A percentile compares a stretch with the other conserved stretches of the same genome.
Conservation (phyloP, 2,329 filamentous ascomycete species). For the Colletotrichum higginsianum region DNA sequence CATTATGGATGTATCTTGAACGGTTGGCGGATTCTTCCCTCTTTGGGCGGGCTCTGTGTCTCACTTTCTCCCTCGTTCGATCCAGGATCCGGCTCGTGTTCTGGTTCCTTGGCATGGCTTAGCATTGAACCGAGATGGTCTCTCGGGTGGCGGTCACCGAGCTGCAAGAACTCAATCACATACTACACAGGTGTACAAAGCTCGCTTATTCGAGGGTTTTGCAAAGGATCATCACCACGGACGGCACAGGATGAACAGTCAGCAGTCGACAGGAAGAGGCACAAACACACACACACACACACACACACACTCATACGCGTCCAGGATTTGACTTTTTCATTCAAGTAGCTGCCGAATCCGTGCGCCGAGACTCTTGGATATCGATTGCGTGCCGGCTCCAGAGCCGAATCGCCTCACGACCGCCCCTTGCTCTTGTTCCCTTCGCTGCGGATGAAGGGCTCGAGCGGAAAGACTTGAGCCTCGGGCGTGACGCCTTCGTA, state of each 20-base stretch:
- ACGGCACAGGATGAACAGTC: not conserved
- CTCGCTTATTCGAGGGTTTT: not conserved
- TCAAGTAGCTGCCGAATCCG: not conserved
- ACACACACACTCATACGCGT: too few relatives aligned
- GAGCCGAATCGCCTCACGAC: not conserved
- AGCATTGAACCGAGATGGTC: not conserved
- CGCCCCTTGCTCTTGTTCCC: conserved; percentile 41
- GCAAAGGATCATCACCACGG: not conserved
- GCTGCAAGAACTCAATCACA: not conserved
- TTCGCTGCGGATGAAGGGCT: conserved; percentile 57
- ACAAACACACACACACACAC: too few relatives aligned
- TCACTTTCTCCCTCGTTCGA: not conserved
- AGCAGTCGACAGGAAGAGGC: not conserved
- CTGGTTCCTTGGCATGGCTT: conserved; percentile 25
- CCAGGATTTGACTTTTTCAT: not conserved
- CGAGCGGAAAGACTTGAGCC: conserved; percentile 68
- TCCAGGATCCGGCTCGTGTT: conserved; percentile 5
- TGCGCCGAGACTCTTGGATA: not conserved
- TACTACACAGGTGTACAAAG: too few relatives aligned
- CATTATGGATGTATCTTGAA: too few relatives aligned
- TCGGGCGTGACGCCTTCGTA: conserved; percentile 67
- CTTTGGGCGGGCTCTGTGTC: too few relatives aligned
- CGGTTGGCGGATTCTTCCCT: too few relatives aligned
- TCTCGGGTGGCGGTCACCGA: conserved; percentile 4
- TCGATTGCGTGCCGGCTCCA: not conserved